Conservation (phyloP, 108 stramenopile genomes). For the Conticribra guillardii region DNA sequence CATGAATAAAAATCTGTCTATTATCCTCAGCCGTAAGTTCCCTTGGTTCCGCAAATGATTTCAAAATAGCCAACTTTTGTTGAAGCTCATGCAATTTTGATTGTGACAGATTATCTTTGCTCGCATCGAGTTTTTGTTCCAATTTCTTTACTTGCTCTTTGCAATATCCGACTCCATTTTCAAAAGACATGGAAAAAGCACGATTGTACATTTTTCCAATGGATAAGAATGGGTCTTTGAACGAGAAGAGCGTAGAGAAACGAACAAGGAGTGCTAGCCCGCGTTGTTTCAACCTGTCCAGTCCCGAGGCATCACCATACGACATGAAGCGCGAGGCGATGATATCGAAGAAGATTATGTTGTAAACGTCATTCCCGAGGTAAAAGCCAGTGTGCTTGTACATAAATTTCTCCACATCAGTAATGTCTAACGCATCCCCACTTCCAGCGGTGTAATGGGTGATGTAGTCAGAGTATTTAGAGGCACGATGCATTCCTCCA, state of each 20-base stretch:
- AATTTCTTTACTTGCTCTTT: conserved; percentile 20
- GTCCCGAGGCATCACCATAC: conserved; percentile 39
- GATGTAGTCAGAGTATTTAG: conserved; percentile 38
- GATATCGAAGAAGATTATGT: conserved; percentile 49
- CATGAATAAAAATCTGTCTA: conserved; percentile 34
- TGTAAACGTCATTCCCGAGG: conserved; percentile 49
- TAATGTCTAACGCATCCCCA: neutral
- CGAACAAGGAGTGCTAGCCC: conserved; percentile 32
- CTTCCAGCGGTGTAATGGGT: conserved; percentile 23
- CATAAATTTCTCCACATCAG: conserved; percentile 41
- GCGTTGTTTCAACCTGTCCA: conserved; percentile 40
- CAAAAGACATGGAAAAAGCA: conserved; percentile 46
- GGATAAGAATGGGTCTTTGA: conserved; percentile 35
- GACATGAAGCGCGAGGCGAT: conserved; percentile 39
- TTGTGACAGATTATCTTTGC: conserved; percentile 12
- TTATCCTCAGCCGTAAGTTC: conserved; percentile 31
- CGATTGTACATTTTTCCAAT: conserved; percentile 49
- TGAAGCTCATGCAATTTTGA: conserved; percentile 36
- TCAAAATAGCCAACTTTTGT: conserved; percentile 46
- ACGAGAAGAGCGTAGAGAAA: conserved; percentile 40
- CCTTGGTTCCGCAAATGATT: conserved; percentile 41
- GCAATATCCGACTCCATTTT: conserved; percentile 34
- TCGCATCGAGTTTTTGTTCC: conserved; percentile 27
- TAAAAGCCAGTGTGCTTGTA: conserved; percentile 29
- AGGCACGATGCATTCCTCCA: conserved; percentile 33